Conservation (phyloP, 495 filamentous ascomycete genomes). For the Bacidia gigantensis region DNA sequence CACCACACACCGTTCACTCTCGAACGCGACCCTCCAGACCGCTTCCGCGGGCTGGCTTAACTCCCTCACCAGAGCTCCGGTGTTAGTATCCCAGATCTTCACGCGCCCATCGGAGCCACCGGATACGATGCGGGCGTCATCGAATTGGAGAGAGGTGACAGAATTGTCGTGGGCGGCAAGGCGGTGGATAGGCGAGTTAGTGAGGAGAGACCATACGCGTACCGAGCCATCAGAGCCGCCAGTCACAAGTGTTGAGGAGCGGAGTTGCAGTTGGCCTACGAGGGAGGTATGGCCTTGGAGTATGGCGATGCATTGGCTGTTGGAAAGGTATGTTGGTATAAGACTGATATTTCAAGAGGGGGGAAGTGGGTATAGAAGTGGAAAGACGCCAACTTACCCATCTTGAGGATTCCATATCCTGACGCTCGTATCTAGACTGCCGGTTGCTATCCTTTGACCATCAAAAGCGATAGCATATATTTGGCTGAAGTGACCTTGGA, state of each 20-base stretch:
- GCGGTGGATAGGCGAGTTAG: conserved; percentile 80
- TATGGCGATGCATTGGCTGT: conserved; percentile 73
- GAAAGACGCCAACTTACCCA: conserved; percentile 42
- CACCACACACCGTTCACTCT: conserved; percentile 94
- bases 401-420: conserved; percentile 90
- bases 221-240: conserved; percentile 93
- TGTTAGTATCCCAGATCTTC: conserved; percentile 92
- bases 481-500: conserved; percentile 95
- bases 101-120: conserved; percentile 92
- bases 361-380: background rate
- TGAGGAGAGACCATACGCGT: conserved; percentile 83
- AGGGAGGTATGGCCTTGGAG: conserved; percentile 94
- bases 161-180: conserved; percentile 97
- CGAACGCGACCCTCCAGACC: conserved; percentile 95
- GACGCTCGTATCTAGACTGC: conserved; percentile 92
- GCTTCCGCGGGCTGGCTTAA: conserved; percentile 80
- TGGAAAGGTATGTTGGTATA: background rate
- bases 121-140: conserved; percentile 84
- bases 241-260: conserved; percentile 84
- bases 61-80: conserved; percentile 79
- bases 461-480: conserved; percentile 99
- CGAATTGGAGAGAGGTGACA: conserved; percentile 93
- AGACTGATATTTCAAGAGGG: background rate
- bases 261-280: conserved; percentile 95
- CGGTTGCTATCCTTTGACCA: conserved; percentile 83